Evolutionary conservation across 2,329 filamentous ascomycete species (phyloP).

Genomic region (Rutstroemia sp.): DNA sequence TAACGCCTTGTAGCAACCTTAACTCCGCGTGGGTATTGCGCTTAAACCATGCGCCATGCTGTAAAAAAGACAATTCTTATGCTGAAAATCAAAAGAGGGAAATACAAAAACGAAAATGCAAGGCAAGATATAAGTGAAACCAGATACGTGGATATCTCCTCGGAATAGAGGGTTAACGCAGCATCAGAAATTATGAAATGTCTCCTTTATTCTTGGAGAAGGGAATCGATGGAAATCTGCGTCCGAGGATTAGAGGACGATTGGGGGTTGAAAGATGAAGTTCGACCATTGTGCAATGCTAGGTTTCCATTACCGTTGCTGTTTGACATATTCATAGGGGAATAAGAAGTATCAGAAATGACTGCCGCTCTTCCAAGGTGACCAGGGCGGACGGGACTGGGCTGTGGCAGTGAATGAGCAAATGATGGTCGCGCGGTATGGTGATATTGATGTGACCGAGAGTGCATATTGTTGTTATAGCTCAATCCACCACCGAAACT

Average conservation of each 20-base stretch:
- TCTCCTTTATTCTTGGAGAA: neutral
- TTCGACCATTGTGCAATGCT: neutral
- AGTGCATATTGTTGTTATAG: neutral
- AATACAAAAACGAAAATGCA: neutral
- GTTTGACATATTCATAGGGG: neutral
- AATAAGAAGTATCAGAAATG: neutral
- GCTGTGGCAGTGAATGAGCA: neutral
- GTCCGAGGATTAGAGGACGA: constrained; percentile 1
- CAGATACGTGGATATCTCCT: neutral
- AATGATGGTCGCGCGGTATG: neutral
- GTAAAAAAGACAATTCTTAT: neutral
- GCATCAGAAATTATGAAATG: neutral
- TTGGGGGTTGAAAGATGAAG: neutral
- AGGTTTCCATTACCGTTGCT: neutral
- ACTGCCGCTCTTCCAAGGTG: neutral
- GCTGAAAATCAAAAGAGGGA: neutral
- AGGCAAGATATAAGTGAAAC: neutral
- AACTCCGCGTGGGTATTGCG: neutral
- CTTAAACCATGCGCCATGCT: neutral
- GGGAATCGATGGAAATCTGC: constrained; percentile 6
- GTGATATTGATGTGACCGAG: neutral
- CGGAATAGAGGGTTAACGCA: too few relatives aligned
- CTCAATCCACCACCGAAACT: neutral
- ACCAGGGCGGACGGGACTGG: neutral
- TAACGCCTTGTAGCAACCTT: neutral